Conservation (phyloP, 2,329 filamentous ascomycete genomes). For the Monosporascus sp. region DNA sequence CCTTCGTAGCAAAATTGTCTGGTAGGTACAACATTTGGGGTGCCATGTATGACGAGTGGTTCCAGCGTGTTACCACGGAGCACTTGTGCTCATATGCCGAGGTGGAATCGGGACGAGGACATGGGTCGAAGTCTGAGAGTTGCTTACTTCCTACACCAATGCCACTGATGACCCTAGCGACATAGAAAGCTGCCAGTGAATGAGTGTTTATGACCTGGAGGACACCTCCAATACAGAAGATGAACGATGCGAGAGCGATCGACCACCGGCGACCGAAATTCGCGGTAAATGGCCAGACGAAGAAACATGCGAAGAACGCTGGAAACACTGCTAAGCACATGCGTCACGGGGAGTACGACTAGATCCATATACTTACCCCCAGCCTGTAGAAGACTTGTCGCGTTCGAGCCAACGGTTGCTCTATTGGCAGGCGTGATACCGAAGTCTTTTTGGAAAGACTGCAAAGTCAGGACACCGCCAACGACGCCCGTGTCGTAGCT, state of each 20-base stretch:
- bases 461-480: constrained; percentile 34
- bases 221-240: constrained; percentile 40
- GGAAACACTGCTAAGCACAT: not conserved
- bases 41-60: no score
- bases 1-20: not conserved
- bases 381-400: constrained; percentile 36
- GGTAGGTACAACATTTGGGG: no score
- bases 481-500: constrained; percentile 39
- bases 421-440: constrained; percentile 24
- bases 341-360: not conserved
- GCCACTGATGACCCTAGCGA: constrained; percentile 29
- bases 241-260: constrained; percentile 31
- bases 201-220: constrained; percentile 34
- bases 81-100: not conserved
- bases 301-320: constrained; percentile 39
- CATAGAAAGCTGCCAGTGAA: constrained; percentile 32
- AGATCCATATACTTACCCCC: constrained; percentile 24
- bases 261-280: constrained; percentile 35
- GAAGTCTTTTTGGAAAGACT: constrained; percentile 34
- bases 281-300: constrained; percentile 38
- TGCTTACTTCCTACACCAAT: constrained; percentile 23
- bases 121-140: not conserved
- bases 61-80: no score
- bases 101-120: not conserved
- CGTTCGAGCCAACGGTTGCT: constrained; percentile 32